Evolutionary conservation across 2,329 filamentous ascomycete species (phyloP).

Genomic region (Penicillium concentricum): DNA sequence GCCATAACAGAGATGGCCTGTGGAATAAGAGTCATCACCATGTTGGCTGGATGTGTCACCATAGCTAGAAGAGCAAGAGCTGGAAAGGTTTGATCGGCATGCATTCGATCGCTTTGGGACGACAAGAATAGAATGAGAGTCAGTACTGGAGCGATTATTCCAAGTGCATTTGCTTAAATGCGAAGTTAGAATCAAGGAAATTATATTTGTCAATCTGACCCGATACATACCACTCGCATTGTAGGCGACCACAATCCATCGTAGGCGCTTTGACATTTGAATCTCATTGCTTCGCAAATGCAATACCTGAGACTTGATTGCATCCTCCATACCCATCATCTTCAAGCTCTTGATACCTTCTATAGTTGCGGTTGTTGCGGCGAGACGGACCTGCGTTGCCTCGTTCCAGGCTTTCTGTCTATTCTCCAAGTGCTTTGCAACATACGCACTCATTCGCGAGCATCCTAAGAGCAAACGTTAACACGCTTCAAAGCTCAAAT

Average conservation of each 20-base stretch:
- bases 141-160: neutral
- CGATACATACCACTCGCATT: conserved; percentile 2
- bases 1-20: conserved; percentile 1
- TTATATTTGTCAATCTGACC: neutral
- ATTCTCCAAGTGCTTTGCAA: conserved; percentile 2
- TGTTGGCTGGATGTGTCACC: conserved; percentile 10
- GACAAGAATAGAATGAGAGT: neutral
- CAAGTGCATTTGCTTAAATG: neutral
- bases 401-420: conserved; percentile 1
- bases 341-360: conserved; percentile 5
- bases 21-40: conserved; percentile 9
- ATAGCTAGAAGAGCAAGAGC: conserved; percentile 7
- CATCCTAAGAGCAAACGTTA: neutral
- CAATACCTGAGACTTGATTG: neutral
- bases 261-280: neutral
- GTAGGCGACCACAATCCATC: conserved; percentile 3
- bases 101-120: neutral
- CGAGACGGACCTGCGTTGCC: conserved; percentile 2
- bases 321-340: conserved; percentile 1
- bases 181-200: neutral
- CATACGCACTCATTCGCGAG: conserved; percentile 7
- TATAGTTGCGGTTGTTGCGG: neutral
- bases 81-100: neutral
- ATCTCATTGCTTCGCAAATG: neutral
- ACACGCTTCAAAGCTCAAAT: neutral